These are phyloP conservation scores for Vachellia pachyceras DNA, from an alignment of 306 rosid species.

Conservation along the genomic window DNA sequence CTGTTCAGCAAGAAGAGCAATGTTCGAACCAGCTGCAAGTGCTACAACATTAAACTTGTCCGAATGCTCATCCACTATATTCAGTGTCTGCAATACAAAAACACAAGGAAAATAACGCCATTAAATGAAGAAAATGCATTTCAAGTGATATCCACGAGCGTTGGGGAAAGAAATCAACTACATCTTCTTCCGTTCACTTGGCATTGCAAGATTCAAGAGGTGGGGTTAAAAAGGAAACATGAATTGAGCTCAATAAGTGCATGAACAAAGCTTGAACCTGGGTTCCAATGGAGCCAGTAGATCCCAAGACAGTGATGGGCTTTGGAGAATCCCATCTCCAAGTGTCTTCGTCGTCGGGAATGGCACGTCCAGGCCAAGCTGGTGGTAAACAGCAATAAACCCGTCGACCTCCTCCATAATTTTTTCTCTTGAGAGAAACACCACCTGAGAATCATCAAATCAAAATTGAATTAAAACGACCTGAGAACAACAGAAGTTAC, in stretches of 20 bases:
- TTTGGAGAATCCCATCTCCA: neutral
- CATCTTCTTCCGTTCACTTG: too few relatives aligned
- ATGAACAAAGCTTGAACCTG: neutral
- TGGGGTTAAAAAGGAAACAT: too few relatives aligned
- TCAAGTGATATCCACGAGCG: neutral
- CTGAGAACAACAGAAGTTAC: too few relatives aligned
- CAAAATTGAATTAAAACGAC: too few relatives aligned
- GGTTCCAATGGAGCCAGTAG: neutral
- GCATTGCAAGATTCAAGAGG: too few relatives aligned
- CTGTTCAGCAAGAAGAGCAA: constrained; percentile 94
- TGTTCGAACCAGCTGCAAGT: constrained; percentile 89
- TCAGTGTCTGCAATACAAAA: constrained; percentile 69
- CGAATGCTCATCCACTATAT: constrained; percentile 85
- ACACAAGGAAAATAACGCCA: constrained; percentile 12
- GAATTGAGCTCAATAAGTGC: neutral
- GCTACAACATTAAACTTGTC: constrained; percentile 81
- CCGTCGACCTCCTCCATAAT: neutral
- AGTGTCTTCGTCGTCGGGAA: neutral
- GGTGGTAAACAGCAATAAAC: neutral
- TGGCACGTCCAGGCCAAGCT: neutral
- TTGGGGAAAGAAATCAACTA: too few relatives aligned
- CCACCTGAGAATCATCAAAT: neutral
- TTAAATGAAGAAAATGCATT: neutral
- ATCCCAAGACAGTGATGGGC: neutral
- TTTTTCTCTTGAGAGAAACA: neutral